Base-by-base conservation (phyloP, 306 rosid species). In the Canavalia ensiformis region DNA sequence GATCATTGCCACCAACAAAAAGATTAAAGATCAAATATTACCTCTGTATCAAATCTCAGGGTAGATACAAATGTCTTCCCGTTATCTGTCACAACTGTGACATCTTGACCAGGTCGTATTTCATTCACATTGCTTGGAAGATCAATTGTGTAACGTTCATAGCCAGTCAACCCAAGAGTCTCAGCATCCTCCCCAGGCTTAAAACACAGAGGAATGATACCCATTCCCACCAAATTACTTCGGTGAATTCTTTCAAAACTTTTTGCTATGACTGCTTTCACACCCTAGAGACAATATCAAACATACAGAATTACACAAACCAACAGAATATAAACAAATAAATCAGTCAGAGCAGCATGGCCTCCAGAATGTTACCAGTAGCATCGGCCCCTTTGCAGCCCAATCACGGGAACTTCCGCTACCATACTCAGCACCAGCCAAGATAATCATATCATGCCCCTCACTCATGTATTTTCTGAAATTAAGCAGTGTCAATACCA, bases 391-490 rank as follows among this genome's bases (percentile, higher is more conserved):
- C 88, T 95, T 95, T 54, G 97, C 97, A 84, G 97, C 99, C 97
- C 97, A 95, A 84, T 95, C 99, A 37, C 97, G 97, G 29, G 99
- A 95, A 80, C 97, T 95, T 87, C 99, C 99, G 75, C 97, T 95
- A 45, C 99, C 97, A 71, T 95, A 93, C 83, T 95, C 97, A 34
- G 99, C 94, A 71, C 99, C 97, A 51, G 99, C 99, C 63, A 95
- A 75, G 79, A 95, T 89, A 72, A 95, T 89, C 31, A 91, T 90
- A 44, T 81, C 92, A 39, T 90, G 87, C 64, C 97, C 99, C 75
- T 91, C 92, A 41, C 85, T 85, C 88, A 89, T 90, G 93, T 95
- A 95, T 75, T 82, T 82, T 91, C 99, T 93, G 92, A 68, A 77
- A 84, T 71, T 13, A 65, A 77, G 42, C 4, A 42, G 50, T 58